A percentile compares a stretch with the other conserved stretches of the same genome.
Evolutionary conservation across 2,329 filamentous ascomycete genomes (phyloP).

Genomic region (Verticillium alfalfae): DNA sequence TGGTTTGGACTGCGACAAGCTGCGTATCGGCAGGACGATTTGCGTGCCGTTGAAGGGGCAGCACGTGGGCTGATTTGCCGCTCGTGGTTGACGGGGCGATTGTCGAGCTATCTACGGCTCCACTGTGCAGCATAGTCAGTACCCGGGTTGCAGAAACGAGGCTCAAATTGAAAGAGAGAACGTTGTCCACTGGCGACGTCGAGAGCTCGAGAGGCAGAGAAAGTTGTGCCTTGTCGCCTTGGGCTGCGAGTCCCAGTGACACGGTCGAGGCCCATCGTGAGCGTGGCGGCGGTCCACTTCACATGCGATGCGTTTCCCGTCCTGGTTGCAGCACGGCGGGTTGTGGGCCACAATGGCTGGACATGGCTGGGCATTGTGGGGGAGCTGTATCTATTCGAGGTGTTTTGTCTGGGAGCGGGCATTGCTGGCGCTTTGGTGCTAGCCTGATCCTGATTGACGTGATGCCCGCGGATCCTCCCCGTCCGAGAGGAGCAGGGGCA

Average conservation of each 20-base stretch:
- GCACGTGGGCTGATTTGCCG: background rate
- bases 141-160: background rate
- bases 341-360: background rate
- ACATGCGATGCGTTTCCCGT: background rate
- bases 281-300: background rate
- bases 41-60: slow-evolving; percentile 33
- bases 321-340: background rate
- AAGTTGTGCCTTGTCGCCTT: background rate
- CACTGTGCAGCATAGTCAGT: background rate
- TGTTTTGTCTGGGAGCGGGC: background rate
- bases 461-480: background rate
- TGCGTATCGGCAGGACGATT: slow-evolving; percentile 34
- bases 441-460: background rate
- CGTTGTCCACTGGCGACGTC: background rate
- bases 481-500: background rate
- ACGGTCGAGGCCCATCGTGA: background rate
- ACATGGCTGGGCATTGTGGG: background rate
- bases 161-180: background rate
- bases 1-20: slow-evolving; percentile 39
- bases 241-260: background rate
- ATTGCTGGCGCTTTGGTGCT: background rate
- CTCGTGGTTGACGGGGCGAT: background rate
- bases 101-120: background rate
- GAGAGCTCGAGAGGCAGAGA: background rate
- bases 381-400: background rate